Base-by-base conservation (phyloP, 2,329 filamentous ascomycete species). In the Aspergillus ruber region DNA sequence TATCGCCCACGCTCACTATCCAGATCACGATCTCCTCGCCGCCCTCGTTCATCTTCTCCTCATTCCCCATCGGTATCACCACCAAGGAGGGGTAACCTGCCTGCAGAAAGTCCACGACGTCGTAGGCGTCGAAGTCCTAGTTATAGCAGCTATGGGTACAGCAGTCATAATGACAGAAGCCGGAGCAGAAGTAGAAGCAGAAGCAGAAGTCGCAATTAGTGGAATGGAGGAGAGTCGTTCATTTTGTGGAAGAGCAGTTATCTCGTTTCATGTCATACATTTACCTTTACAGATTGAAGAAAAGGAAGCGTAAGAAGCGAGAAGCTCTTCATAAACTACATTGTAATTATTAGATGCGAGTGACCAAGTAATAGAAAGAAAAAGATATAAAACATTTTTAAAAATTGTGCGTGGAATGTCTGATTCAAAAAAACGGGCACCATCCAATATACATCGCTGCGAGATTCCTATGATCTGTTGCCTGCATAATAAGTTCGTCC, bases 391-490 rank as follows among this genome's bases (percentile, higher is more conserved):
- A 38, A 38, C 21, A 21, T 5, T 21, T 21, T 9, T 8, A 38
- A 38, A 17, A 9, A 15, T 38, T 18, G 21, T 29, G 10, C n/a
- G 10, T 12, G n/a, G n/a, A n/a, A 15, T 23, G 10, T 13, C 43
- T 17, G 25, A 18, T 42, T 64, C 54, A 85, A 50, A 84, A 81
- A 60, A 85, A 86, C 10, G 82, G 75, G 72, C 82, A 85, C 91
- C 91, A 97, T 17, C 93, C 93, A 70, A 97, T 95, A 69, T 97
- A 98, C 94, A 98, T 98, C 35, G 83, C 82, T 15, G 88, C 82
- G 69, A 98, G 68, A 66, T 93, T 94, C 62, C 73, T 80, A 48
- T 85, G 81, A 67, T 90, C 83, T 18, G 85, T 86, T 29, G 94
- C 93, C 72, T 91, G 84, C 64, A 85, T 82, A 57, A 98, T 93